Evolutionary conservation across 306 rosid species (phyloP), one percentile per base, ranked within the genome.

Genomic region (Leucaena leucocephala): DNA sequence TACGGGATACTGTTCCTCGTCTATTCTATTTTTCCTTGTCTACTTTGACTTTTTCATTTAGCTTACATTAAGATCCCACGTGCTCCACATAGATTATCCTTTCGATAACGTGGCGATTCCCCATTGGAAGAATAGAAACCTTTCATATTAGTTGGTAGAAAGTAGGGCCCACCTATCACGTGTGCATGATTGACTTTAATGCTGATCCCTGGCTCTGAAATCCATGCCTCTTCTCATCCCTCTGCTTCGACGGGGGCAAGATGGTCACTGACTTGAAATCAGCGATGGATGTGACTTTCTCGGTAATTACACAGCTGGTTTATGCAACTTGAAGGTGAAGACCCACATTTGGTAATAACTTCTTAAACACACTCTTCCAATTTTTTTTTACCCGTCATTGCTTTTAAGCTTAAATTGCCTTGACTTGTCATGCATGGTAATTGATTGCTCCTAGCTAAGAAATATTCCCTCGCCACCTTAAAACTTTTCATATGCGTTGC

Each of bases 291-390:
- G 73, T 43, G 49, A 73, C 17, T 15, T 67, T 67, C 76, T 58
- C 34, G 76, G 82, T 62, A 78, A 48, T 74, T 68, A 80, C 89
- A 80, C 89, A 80, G 86, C 71, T 78, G 59, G 55, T 49, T 19
- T 76, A 36, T 46, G 68, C 84, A 79, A 80, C 92, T 90, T 93
- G 90, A 75, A 75, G 81, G 71, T 76, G 88, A 92, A 92, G 97
- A 82, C 84, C 90, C 88, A 84, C 81, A 89, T 86, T 89, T 85
- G 98, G 96, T 95, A 84, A 85, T 86, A 94, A 55, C 92, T 94
- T 95, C 88, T 78, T 6, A 82, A 77, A 80, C 87, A 92, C 97
- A 81, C 86, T 50, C 83, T 40, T 39, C 15, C 7, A 4, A 33
- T 55, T 34, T 33, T 12, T 22, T 12, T 22, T 11, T 27, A 4